Conservation (phyloP, 192 early-diverging fungal species). For the Neocallimastix lanati region DNA sequence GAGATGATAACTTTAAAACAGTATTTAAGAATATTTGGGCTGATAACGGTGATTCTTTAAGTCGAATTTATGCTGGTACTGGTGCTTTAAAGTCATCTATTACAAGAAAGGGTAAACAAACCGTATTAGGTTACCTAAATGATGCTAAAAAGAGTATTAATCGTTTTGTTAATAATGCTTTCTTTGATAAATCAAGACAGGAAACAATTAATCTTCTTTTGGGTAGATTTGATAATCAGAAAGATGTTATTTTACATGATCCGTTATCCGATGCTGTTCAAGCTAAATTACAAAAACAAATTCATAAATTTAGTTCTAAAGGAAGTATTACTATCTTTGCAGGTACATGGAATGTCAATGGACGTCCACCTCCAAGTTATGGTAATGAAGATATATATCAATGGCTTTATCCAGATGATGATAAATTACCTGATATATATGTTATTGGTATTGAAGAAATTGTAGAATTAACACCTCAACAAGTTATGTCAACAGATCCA, state of each 20-base stretch:
- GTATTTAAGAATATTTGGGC: conserved; percentile 35
- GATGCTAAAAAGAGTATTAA: conserved; percentile 86
- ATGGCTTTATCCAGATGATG: conserved; percentile 39
- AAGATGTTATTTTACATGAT: conserved; percentile 14
- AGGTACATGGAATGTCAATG: conserved; percentile 88
- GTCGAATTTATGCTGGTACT: conserved; percentile 87
- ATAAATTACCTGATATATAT: conserved; percentile 50
- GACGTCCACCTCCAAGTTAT: conserved; percentile 33
- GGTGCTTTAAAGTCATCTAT: conserved; percentile 83
- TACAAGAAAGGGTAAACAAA: conserved; percentile 76
- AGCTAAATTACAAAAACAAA: conserved; percentile 3
- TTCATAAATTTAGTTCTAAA: conserved; percentile 36
- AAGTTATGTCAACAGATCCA: conserved; percentile 51
- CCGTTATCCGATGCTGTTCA: conserved; percentile 15
- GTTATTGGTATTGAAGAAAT: conserved; percentile 92
- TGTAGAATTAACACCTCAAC: conserved; percentile 62
- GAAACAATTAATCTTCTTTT: conserved; percentile 78
- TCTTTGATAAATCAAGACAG: conserved; percentile 86
- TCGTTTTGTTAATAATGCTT: conserved; percentile 86
- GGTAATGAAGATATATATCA: conserved; percentile 26
- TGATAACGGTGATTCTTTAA: conserved; percentile 79
- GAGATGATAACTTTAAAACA: background rate
- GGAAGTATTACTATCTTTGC: conserved; percentile 47
- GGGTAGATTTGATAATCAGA: conserved; percentile 19
- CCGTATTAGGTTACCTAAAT: conserved; percentile 61